Evolutionary conservation across 352 stramenopile genomes (phyloP), one percentile per base, ranked within the genome.

Genomic region (Pythium aristosporum): DNA sequence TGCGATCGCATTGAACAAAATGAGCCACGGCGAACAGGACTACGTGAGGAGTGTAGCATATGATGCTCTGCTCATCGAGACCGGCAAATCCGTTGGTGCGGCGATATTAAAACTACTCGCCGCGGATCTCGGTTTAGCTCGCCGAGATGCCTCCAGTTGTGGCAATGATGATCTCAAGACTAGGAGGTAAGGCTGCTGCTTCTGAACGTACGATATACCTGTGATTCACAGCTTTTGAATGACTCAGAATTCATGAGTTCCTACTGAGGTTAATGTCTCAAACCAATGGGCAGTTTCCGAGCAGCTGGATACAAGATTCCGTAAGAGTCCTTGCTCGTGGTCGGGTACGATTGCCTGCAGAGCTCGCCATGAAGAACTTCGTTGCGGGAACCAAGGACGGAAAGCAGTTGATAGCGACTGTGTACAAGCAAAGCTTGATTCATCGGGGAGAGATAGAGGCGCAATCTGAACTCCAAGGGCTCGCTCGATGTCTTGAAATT

Each of bases 291-390:
- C 16, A 47, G 9, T 65, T 66, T 41, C 63, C 63, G 8, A 50
- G 20, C 34, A 70, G 63, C 36, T 70, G 63, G 63, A 54, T 53
- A 12, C 55, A 63, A 52, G 63, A 70, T 13, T 28, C 55, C 3
- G 36, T 41, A 21, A n/a, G 12, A n/a, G 16, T 69, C 11, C 25
- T 69, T 11, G 11, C 55, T n/a, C 50, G 18, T 46, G 32, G 47
- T 30, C 12, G 39, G 21, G 18, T 36, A 10, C 39, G 18, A 21
- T 20, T 68, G 20, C 34, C 39, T 5, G 12, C 54, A 20, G 13
- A 39, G 11, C 13, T 53, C 5, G 25, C 65, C 5, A 36, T 70
- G 36, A 54, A 57, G 25, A 39, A 13, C 7, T 66, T 70, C n/a
- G 42, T 32, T 20, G 42, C 30, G 11, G 63, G 49, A 13, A 48